Evolutionary conservation across 768 basidiomycete genomes (phyloP).

Genomic region (Porpolomopsis calyptriformis): DNA sequence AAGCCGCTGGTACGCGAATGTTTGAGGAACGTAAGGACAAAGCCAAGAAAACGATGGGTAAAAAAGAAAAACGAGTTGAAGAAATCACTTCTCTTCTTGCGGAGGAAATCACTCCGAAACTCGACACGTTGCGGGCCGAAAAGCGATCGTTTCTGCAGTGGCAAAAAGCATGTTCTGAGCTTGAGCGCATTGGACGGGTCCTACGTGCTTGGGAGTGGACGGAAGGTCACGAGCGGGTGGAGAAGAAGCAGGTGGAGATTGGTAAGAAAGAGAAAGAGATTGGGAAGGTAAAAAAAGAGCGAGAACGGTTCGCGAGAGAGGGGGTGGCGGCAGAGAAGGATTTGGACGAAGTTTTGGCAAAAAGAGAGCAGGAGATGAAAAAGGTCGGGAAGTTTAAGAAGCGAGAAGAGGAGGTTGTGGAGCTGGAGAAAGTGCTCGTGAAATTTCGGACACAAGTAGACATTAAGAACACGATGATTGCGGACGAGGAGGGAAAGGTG

Average conservation of each 20-base stretch:
- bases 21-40: slow-evolving; percentile 98
- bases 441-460: slow-evolving; percentile 82
- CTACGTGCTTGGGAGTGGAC: slow-evolving; percentile 87
- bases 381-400: slow-evolving; percentile 90
- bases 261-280: slow-evolving; percentile 39
- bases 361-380: slow-evolving; percentile 76
- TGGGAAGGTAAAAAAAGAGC: slow-evolving; percentile 34
- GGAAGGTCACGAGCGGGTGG: slow-evolving; percentile 41
- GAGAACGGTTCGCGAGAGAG: slow-evolving; percentile 43
- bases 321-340: slow-evolving; percentile 58
- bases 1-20: slow-evolving; percentile 97
- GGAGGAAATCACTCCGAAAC: slow-evolving; percentile 91
- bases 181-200: slow-evolving; percentile 74
- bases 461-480: slow-evolving; percentile 62
- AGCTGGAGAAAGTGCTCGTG: slow-evolving; percentile 67
- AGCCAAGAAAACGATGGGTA: slow-evolving; percentile 88
- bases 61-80: slow-evolving; percentile 92
- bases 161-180: slow-evolving; percentile 80
- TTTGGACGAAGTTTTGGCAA: slow-evolving; percentile 52
- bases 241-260: slow-evolving; percentile 48
- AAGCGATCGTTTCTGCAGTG: slow-evolving; percentile 83
- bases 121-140: slow-evolving; percentile 81
- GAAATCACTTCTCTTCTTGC: slow-evolving; percentile 71
- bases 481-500: slow-evolving; percentile 64
- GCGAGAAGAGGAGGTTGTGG: slow-evolving; percentile 69